These are phyloP conservation scores for Dryas integrifolia DNA, from an alignment of 331 rosid genomes.

Conservation along the genomic window DNA sequence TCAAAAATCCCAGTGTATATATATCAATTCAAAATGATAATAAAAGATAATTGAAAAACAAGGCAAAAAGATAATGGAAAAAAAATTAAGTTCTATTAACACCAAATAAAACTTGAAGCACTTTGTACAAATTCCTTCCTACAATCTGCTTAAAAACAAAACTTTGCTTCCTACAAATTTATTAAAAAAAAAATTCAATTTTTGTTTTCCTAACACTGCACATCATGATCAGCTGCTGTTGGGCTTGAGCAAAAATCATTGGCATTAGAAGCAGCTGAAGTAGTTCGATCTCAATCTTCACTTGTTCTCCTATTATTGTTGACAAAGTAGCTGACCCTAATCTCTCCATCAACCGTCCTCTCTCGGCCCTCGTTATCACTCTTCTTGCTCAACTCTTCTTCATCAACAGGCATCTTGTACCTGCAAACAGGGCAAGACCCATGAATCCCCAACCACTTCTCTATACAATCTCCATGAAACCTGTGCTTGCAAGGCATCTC, in stretches of 20 bases:
- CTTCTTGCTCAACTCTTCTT: slow-evolving; percentile 44
- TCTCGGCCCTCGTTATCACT: slow-evolving; percentile 23
- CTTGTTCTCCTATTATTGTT: slow-evolving; percentile 32
- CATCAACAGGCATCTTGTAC: slow-evolving; percentile 65
- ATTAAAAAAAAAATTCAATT: neutral
- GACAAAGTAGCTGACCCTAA: slow-evolving; percentile 63
- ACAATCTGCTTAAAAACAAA: neutral
- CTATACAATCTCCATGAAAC: slow-evolving; percentile 61
- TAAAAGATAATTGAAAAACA: neutral
- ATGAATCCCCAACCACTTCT: slow-evolving; percentile 70
- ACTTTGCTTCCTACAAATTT: neutral
- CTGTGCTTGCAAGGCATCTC: slow-evolving; percentile 78
- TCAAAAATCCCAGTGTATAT: no score
- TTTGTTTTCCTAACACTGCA: slow-evolving; percentile 19
- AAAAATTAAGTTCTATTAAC: slow-evolving; percentile 24
- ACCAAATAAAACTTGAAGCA: slow-evolving; percentile 7
- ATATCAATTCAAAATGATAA: no score
- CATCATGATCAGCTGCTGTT: slow-evolving; percentile 15
- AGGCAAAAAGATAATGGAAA: no score
- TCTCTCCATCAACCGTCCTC: slow-evolving; percentile 40
- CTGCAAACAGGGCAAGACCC: slow-evolving; percentile 86
- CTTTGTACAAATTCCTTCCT: slow-evolving; percentile 31
- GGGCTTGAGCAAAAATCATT: slow-evolving; percentile 22
- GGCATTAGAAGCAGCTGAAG: slow-evolving; percentile 31
- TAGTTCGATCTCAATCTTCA: slow-evolving; percentile 29